Evolutionary conservation across 2,329 filamentous ascomycete genomes (phyloP).

Genomic region (Sporothrix luriei): DNA sequence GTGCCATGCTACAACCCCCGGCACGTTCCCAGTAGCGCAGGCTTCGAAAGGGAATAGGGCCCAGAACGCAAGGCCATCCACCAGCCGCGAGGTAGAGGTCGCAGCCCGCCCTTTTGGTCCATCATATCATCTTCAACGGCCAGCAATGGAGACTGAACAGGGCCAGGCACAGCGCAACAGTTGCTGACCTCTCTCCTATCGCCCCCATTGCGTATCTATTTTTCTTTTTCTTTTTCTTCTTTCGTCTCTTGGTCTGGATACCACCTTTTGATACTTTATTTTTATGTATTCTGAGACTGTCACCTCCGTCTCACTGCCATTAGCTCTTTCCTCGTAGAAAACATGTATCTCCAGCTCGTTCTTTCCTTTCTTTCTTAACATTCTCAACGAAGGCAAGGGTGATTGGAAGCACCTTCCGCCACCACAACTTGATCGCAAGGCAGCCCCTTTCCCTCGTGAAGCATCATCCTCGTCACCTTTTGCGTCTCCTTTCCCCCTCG

Average conservation of each 20-base stretch:
- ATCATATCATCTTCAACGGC: conserved; percentile 27
- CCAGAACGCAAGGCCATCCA: not conserved
- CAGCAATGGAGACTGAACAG: not conserved
- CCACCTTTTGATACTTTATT: not conserved
- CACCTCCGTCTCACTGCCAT: not conserved
- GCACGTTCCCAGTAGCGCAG: not conserved
- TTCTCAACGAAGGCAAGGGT: conserved; percentile 13
- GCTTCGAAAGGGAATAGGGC: not conserved
- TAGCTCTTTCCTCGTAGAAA: conserved; percentile 6
- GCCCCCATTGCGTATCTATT: not conserved
- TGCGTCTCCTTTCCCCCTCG: not conserved
- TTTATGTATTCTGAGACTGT: not conserved
- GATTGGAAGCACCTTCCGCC: conserved; percentile 7
- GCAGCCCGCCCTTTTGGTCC: not conserved
- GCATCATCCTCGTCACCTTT: not conserved
- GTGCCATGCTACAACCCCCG: not conserved
- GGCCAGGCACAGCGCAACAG: conserved; percentile 10
- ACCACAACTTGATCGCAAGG: conserved; percentile 17
- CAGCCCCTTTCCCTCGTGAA: not conserved
- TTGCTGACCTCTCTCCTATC: conserved; percentile 12
- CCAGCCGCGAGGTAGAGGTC: not conserved
- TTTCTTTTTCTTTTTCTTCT: too few species aligned
- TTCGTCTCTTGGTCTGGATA: not conserved
- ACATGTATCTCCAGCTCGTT: not conserved
- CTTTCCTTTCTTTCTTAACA: not conserved